phyloP scores from a whole-genome alignment of 331 rosid genomes.

The Cucumis variabilis region DNA sequence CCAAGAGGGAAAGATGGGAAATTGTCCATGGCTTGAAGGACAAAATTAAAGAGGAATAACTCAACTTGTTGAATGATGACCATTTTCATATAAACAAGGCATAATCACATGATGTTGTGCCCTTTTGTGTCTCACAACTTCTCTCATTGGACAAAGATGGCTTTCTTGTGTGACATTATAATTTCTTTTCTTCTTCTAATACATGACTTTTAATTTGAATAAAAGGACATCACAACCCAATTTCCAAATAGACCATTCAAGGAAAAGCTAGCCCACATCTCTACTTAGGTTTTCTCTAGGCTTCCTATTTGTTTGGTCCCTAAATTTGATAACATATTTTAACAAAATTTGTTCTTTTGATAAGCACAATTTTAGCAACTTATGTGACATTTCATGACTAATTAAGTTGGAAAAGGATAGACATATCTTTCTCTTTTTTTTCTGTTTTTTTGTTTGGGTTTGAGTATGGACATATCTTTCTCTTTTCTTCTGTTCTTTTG shows the following conservation, averaged over 20 bases:
- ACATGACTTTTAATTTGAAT: not conserved
- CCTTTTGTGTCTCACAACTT: not conserved
- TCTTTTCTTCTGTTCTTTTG: no score
- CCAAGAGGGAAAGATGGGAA: slow-evolving; percentile 1
- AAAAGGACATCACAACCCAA: not conserved
- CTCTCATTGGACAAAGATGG: not conserved
- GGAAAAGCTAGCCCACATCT: not conserved
- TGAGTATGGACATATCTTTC: not conserved
- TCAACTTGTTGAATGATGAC: slow-evolving; percentile 3
- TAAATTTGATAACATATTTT: slow-evolving; percentile 1
- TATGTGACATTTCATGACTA: not conserved
- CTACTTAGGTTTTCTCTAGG: not conserved
- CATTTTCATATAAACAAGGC: not conserved
- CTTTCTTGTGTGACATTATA: not conserved
- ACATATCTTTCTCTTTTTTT: not conserved
- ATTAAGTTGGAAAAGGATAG: not conserved
- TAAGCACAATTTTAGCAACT: not conserved
- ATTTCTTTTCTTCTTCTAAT: not conserved
- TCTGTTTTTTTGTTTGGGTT: not conserved
- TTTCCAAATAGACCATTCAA: not conserved
- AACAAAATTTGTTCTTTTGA: not conserved
- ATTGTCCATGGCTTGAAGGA: not conserved
- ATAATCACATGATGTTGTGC: slow-evolving; percentile 24
- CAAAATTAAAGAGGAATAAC: not conserved
- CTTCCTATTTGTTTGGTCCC: not conserved